Conservation (phyloP, 1,284 basidiomycete genomes). For the Tilletiaria anomala region DNA sequence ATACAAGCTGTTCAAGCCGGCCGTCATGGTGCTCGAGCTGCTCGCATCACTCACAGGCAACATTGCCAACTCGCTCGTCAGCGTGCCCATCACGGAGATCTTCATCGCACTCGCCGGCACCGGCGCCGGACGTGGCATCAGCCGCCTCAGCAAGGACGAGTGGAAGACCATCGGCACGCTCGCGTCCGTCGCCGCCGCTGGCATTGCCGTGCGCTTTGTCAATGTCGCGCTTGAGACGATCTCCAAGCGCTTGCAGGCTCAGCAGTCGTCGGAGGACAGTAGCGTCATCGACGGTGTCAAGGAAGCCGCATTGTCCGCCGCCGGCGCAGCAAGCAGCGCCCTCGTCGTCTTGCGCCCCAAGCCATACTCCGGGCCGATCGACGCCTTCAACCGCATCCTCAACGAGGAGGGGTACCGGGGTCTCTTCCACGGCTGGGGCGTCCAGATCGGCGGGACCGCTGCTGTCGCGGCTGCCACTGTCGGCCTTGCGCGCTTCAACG, state of each 20-base stretch:
- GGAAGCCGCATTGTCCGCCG: neutral
- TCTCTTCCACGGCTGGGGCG: constrained; percentile 2
- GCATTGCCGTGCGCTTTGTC: constrained; percentile 1
- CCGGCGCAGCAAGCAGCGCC: neutral
- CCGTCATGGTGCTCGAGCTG: neutral
- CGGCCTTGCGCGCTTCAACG: too few species aligned
- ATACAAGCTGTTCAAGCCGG: constrained; percentile 1
- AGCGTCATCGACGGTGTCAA: too few species aligned
- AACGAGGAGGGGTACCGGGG: constrained; percentile 1
- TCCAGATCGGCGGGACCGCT: constrained; percentile 1
- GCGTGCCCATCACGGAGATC: too few species aligned
- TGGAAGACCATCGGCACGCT: constrained; percentile 1
- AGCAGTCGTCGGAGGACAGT: too few species aligned
- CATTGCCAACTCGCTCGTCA: too few species aligned
- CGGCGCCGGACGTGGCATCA: too few species aligned
- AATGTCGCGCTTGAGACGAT: constrained; percentile 1
- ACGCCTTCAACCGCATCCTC: constrained; percentile 2
- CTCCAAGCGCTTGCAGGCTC: constrained; percentile 1
- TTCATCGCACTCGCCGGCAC: too few species aligned
- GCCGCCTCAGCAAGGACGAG: too few species aligned
- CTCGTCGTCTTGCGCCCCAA: constrained; percentile 1
- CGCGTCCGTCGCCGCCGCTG: constrained; percentile 1
- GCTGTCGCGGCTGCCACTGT: too few species aligned
- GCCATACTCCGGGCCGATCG: constrained; percentile 1
- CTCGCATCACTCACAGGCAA: too few species aligned